Evolutionary conservation across 148 eudicot species (phyloP).

Genomic region (Chenopodium formosanum): DNA sequence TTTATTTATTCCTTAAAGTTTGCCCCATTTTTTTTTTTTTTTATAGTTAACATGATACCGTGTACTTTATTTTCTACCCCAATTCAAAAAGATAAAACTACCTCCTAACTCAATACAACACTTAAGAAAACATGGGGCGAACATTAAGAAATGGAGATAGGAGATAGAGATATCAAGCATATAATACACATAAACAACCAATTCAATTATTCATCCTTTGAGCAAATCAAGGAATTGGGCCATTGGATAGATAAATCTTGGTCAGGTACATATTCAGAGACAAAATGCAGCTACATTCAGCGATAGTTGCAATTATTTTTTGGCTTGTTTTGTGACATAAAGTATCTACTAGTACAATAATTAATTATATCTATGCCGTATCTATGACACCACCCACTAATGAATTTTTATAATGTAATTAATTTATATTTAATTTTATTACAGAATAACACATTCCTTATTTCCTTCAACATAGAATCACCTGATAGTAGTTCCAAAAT

Average conservation of each 20-base stretch:
- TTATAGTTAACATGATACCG: too few relatives aligned
- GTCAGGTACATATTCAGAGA: background rate
- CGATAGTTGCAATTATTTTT: background rate
- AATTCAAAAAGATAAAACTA: too few relatives aligned
- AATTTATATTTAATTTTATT: too few relatives aligned
- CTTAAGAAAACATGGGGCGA: too few relatives aligned
- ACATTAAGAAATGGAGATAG: too few relatives aligned
- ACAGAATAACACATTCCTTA: background rate
- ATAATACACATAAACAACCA: background rate
- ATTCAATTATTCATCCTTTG: background rate
- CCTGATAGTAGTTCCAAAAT: background rate
- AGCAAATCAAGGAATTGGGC: slow-evolving; percentile 1
- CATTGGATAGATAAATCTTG: background rate
- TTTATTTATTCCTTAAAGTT: too few relatives aligned
- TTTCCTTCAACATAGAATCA: background rate
- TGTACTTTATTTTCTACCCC: too few relatives aligned
- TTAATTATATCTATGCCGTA: background rate
- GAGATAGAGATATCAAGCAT: too few relatives aligned
- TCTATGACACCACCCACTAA: background rate
- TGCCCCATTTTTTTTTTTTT: too few relatives aligned
- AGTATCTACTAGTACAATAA: background rate
- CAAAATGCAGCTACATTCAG: background rate
- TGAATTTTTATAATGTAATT: background rate
- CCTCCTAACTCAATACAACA: too few relatives aligned
- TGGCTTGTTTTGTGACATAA: slow-evolving; percentile 3